phyloP scores from a whole-genome alignment of 106 monocot species.

The Gastrodia elata region DNA sequence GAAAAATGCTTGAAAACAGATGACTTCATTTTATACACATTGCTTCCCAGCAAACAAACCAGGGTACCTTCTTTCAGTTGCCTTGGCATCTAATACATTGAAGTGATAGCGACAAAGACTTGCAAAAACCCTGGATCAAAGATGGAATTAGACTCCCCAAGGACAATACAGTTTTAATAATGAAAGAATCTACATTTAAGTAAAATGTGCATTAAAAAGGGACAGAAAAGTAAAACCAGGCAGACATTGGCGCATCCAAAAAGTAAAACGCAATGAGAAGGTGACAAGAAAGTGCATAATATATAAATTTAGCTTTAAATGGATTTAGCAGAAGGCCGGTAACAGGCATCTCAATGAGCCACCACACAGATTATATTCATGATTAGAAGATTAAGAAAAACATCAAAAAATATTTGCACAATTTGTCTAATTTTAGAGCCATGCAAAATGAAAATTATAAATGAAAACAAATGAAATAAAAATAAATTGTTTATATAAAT shows the following conservation, averaged over 20 bases:
- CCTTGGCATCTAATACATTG: constrained; percentile 73
- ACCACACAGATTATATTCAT: background rate
- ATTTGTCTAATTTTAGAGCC: background rate
- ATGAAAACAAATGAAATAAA: constrained; percentile 3
- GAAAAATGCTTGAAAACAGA: background rate
- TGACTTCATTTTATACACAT: constrained; percentile 12
- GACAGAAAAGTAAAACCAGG: background rate
- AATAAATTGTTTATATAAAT: constrained; percentile 11
- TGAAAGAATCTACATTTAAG: background rate
- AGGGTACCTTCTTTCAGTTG: constrained; percentile 90
- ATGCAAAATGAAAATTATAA: constrained; percentile 1
- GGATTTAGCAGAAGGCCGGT: background rate
- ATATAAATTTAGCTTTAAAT: background rate
- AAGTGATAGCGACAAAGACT: constrained; percentile 41
- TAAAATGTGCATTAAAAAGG: background rate
- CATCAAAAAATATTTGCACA: constrained; percentile 1
- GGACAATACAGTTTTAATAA: constrained; percentile 10
- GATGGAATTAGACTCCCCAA: constrained; percentile 63
- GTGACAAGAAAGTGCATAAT: background rate
- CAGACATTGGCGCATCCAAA: background rate
- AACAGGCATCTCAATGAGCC: background rate
- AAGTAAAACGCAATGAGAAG: background rate
- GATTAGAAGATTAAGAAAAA: background rate
- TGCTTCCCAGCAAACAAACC: constrained; percentile 68
- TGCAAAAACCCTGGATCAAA: constrained; percentile 82